These are phyloP conservation scores for Suhomyces sp. DNA, from an alignment of 805 yeast species.

Conservation along the genomic window DNA sequence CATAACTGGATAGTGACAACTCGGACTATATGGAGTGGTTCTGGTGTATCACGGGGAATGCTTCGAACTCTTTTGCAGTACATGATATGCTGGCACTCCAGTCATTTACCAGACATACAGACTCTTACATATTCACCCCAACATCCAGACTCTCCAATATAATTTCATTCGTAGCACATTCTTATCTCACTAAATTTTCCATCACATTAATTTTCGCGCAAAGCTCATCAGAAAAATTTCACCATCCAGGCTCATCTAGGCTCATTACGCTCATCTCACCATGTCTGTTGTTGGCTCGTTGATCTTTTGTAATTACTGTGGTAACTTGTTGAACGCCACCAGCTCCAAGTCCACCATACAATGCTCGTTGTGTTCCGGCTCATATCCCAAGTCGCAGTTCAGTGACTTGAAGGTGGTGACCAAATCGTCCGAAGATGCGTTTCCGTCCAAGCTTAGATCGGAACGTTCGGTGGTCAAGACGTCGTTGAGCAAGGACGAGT, in stretches of 20 bases:
- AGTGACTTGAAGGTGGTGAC: slow-evolving; percentile 83
- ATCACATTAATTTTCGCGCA: neutral
- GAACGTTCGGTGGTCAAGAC: slow-evolving; percentile 92
- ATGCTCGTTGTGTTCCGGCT: slow-evolving; percentile 51
- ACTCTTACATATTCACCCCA: no score
- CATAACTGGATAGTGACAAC: no score
- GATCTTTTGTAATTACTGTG: slow-evolving; percentile 91
- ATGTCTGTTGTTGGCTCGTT: slow-evolving; percentile 97
- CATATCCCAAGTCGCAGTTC: slow-evolving; percentile 51
- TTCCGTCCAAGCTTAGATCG: slow-evolving; percentile 79
- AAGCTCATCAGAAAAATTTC: neutral
- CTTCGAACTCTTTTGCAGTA: no score
- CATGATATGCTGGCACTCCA: no score
- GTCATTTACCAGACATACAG: no score
- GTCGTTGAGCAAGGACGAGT: slow-evolving; percentile 65
- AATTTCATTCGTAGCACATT: no score
- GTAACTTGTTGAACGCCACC: slow-evolving; percentile 77
- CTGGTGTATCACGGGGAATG: no score
- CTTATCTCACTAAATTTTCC: no score
- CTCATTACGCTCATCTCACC: neutral
- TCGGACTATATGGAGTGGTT: no score
- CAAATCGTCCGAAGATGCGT: slow-evolving; percentile 85
- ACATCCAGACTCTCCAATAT: no score
- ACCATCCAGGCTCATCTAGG: no score
- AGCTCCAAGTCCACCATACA: slow-evolving; percentile 45